Percentiles rank a stretch among this genome's conserved stretches.
These are phyloP conservation scores for Xylaria cubensis DNA, from an alignment of 495 filamentous ascomycete species.

Conservation along the genomic window DNA sequence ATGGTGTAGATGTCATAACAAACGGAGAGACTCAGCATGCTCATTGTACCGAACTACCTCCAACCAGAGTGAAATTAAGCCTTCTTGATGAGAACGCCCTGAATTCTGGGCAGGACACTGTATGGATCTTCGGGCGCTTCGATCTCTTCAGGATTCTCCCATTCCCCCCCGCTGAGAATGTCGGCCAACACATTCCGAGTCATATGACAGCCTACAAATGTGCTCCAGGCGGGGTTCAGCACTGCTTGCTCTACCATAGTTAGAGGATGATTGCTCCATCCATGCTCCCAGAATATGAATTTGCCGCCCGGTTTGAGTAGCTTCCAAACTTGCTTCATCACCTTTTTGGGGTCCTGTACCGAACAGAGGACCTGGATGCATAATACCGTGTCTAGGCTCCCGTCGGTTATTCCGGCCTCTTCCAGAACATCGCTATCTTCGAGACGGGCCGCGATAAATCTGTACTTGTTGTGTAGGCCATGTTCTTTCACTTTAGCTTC, in stretches of 20 bases:
- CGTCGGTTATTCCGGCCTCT: neutral
- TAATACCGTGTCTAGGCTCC: neutral
- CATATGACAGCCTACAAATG: neutral
- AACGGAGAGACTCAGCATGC: no score
- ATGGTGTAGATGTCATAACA: no score
- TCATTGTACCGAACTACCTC: no score
- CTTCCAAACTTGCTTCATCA: neutral
- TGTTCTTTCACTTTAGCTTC: neutral
- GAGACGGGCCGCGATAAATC: neutral
- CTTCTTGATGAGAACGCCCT: neutral
- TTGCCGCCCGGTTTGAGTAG: neutral
- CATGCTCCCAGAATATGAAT: neutral
- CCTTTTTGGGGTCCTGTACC: neutral
- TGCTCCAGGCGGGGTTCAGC: neutral
- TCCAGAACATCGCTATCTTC: neutral
- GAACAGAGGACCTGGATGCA: neutral
- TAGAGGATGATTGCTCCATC: neutral
- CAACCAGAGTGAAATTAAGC: neutral
- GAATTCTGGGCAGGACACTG: neutral
- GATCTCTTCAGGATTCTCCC: neutral
- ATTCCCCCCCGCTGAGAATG: neutral
- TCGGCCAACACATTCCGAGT: neutral
- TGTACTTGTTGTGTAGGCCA: neutral
- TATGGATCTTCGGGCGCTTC: neutral
- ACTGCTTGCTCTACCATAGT: neutral